phyloP scores from a whole-genome alignment of 148 eudicot species.

The Salicornia ramosissima region DNA sequence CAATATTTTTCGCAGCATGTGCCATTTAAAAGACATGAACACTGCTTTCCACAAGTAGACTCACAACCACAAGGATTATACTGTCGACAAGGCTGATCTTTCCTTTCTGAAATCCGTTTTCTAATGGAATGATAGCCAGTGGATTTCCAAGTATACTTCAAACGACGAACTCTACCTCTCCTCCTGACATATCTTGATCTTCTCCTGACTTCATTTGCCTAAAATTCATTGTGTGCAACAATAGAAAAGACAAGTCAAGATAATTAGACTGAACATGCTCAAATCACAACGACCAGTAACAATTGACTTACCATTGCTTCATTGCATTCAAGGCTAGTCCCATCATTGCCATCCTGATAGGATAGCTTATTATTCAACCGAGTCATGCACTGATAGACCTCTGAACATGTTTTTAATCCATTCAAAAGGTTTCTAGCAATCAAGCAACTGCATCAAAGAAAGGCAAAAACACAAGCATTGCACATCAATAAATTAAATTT shows the following conservation, averaged over 20 bases:
- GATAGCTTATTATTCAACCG: conserved; percentile 50
- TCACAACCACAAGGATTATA: conserved; percentile 96
- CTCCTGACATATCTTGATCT: conserved; percentile 89
- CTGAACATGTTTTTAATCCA: conserved; percentile 78
- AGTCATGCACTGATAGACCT: conserved; percentile 71
- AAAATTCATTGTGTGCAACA: conserved; percentile 9
- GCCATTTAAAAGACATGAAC: conserved; percentile 85
- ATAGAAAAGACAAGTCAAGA: not conserved
- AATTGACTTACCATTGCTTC: conserved; percentile 47
- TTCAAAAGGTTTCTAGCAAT: conserved; percentile 89
- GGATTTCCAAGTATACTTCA: conserved; percentile 94
- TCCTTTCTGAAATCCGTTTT: conserved; percentile 84
- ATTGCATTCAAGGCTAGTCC: conserved; percentile 43
- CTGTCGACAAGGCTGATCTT: conserved; percentile 92
- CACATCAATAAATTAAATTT: not conserved
- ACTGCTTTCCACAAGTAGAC: conserved; percentile 85
- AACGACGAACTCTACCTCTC: conserved; percentile 92
- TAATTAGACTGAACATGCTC: not conserved
- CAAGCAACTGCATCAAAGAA: conserved; percentile 60
- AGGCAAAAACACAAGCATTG: not conserved
- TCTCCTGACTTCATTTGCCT: conserved; percentile 71
- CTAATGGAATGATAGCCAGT: conserved; percentile 81
- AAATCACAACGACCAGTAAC: not conserved
- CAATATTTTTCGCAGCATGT: conserved; percentile 98
- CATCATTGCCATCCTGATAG: conserved; percentile 48